Conservation (phyloP, 1,284 basidiomycete species). For the Inonotus obliquus region DNA sequence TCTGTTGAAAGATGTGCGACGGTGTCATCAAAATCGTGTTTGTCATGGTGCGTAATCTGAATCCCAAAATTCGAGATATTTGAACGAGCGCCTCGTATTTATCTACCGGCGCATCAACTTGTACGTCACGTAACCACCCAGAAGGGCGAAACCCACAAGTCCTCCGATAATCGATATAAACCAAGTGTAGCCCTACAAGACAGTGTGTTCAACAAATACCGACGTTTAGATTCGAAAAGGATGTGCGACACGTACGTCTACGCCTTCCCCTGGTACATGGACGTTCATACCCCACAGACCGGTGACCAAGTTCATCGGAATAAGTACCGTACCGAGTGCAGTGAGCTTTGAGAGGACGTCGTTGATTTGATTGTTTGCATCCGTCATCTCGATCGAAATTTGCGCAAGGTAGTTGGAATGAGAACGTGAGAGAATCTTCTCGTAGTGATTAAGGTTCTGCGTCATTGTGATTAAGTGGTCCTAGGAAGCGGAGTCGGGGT, state of each 20-base stretch:
- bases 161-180: conserved; percentile 81
- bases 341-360: conserved; percentile 98
- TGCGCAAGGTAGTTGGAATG: conserved; percentile 99
- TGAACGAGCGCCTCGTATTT: neutral
- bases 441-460: conserved; percentile 98
- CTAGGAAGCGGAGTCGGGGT: conserved; percentile 33
- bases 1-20: neutral
- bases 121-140: conserved; percentile 83
- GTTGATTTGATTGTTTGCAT: conserved; percentile 99
- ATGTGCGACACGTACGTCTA: conserved; percentile 28
- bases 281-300: conserved; percentile 93
- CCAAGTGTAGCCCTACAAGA: conserved; percentile 57
- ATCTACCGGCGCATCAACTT: conserved; percentile 47
- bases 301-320: conserved; percentile 95
- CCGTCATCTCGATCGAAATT: conserved; percentile 98
- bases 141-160: conserved; percentile 71
- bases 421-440: conserved; percentile 97
- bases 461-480: conserved; percentile 99
- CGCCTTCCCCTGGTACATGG: conserved; percentile 81
- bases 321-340: conserved; percentile 94
- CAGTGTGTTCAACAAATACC: conserved; percentile 9
- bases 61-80: neutral
- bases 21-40: neutral
- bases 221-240: neutral
- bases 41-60: neutral